Conservation (phyloP, 495 filamentous ascomycete genomes). For the Penicillium samsonianum region DNA sequence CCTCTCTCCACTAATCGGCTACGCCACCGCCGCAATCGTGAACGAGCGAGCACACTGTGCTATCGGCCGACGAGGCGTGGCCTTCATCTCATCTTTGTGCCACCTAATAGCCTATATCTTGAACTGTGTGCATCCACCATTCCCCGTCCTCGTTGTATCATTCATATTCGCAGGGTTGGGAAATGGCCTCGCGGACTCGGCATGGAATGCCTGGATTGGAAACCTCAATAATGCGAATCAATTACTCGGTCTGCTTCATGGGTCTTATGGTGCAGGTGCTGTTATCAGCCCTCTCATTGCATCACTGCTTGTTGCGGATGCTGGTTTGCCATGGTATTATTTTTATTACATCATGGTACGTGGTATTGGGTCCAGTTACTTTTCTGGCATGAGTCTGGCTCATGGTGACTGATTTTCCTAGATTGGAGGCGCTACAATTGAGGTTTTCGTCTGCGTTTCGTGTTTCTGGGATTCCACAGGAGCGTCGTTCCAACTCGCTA, state of each 20-base stretch:
- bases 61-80: constrained; percentile 74
- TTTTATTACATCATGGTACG: constrained; percentile 62
- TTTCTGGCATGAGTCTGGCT: background rate
- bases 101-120: constrained; percentile 62
- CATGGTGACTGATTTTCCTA: constrained; percentile 11
- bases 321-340: constrained; percentile 49
- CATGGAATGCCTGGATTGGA: constrained; percentile 63
- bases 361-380: background rate
- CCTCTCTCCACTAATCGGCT: constrained; percentile 58
- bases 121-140: constrained; percentile 57
- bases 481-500: constrained; percentile 55
- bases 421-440: constrained; percentile 61
- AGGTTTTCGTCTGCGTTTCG: constrained; percentile 49
- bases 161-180: constrained; percentile 58
- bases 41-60: constrained; percentile 54
- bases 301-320: constrained; percentile 52
- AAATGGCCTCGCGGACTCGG: constrained; percentile 58
- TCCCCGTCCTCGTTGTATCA: constrained; percentile 55
- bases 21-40: constrained; percentile 51
- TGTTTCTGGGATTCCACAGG: constrained; percentile 70
- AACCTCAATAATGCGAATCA: constrained; percentile 59
- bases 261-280: constrained; percentile 56
- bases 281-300: constrained; percentile 55
- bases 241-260: constrained; percentile 56
- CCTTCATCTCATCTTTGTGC: constrained; percentile 59